Percentiles rank a stretch among this genome's conserved stretches.
Conservation (phyloP, 768 basidiomycete genomes). For the Pilatotrama ljubarskyi region DNA sequence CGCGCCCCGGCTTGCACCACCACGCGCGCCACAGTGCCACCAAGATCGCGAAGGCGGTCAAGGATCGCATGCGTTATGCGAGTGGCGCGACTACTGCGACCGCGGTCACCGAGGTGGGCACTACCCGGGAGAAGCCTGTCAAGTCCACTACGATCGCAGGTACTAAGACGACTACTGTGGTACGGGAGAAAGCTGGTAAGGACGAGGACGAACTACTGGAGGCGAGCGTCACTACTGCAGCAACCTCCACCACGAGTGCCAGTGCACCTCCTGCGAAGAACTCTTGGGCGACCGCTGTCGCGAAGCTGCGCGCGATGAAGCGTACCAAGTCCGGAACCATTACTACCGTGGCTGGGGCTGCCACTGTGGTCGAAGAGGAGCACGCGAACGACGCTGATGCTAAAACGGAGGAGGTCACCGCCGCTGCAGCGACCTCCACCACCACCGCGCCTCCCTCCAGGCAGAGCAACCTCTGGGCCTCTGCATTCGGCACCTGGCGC, state of each 20-base stretch:
- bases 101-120: neutral
- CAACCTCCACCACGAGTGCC: neutral
- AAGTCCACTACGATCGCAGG: neutral
- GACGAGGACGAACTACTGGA: too few species aligned
- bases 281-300: too few species aligned
- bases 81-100: neutral
- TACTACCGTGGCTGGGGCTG: slow-evolving; percentile 11
- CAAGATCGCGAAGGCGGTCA: neutral
- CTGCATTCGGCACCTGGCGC: slow-evolving; percentile 13
- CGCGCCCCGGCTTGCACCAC: slow-evolving; percentile 18
- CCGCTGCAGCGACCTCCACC: neutral
- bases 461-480: slow-evolving; percentile 7
- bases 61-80: neutral
- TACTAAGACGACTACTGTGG: too few species aligned
- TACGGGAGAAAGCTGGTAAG: too few species aligned
- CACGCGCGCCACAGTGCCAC: neutral
- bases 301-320: slow-evolving; percentile 1
- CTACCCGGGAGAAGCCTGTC: slow-evolving; percentile 6
- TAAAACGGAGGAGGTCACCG: neutral
- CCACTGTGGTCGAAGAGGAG: neutral
- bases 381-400: neutral
- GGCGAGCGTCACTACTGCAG: neutral
- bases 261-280: too few species aligned
- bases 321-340: slow-evolving; percentile 10
- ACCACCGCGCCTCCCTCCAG: neutral